phyloP scores from a whole-genome alignment of 805 yeast genomes.

The Metschnikowia matae region DNA sequence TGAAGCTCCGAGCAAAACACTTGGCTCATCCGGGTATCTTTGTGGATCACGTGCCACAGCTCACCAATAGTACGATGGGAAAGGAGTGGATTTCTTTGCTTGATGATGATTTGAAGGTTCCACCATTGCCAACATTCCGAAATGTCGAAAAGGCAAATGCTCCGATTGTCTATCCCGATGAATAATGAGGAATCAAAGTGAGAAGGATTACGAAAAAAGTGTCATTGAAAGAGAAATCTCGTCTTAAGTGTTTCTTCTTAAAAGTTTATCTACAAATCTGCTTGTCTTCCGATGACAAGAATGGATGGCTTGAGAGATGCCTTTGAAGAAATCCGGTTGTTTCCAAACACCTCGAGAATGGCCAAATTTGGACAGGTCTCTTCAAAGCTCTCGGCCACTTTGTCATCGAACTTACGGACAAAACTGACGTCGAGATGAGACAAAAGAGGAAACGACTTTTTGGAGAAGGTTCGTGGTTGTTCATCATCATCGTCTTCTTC shows the following conservation, averaged over 20 bases:
- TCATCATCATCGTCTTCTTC: too few relatives aligned
- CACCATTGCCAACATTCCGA: conserved; percentile 52
- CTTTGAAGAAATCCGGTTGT: conserved; percentile 59
- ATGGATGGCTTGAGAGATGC: conserved; percentile 52
- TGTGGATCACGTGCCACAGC: conserved; percentile 32
- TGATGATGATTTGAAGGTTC: conserved; percentile 19
- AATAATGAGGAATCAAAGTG: not conserved
- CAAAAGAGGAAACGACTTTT: conserved; percentile 49
- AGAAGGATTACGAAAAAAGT: too few relatives aligned
- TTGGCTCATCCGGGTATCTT: conserved; percentile 33
- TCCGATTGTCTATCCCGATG: conserved; percentile 38
- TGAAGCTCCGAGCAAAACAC: conserved; percentile 21
- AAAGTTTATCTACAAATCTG: conserved; percentile 3
- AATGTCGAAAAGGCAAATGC: conserved; percentile 61
- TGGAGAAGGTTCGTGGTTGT: conserved; percentile 17
- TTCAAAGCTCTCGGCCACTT: conserved; percentile 53
- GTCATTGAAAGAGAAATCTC: too few relatives aligned
- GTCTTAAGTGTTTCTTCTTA: too few relatives aligned
- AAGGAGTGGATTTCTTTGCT: conserved; percentile 21
- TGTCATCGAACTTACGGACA: conserved; percentile 71
- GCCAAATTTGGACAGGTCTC: conserved; percentile 57
- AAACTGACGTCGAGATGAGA: conserved; percentile 75
- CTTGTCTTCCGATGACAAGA: conserved; percentile 67
- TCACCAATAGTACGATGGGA: conserved; percentile 25
- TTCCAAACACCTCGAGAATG: conserved; percentile 76